Percentiles rank a stretch among this genome's conserved stretches.
These are phyloP conservation scores for Pseudoscleropodium purum DNA, from an alignment of 225 moss, liverwort and hornwort species.

Conservation along the genomic window DNA sequence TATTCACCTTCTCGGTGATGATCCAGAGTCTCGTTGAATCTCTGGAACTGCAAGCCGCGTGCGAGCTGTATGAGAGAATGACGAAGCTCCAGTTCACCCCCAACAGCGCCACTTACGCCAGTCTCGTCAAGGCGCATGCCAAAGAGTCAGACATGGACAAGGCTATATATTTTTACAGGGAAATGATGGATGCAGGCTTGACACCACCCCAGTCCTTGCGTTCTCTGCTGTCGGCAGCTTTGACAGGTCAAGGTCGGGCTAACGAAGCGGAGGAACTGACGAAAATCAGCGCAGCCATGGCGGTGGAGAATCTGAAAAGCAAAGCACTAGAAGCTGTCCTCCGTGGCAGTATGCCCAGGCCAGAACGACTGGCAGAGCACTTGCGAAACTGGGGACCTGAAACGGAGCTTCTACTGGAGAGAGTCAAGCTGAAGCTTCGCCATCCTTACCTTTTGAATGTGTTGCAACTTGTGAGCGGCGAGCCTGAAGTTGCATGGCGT, in stretches of 20 bases:
- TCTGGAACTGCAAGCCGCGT: slow-evolving; percentile 37
- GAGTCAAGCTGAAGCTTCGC: slow-evolving; percentile 40
- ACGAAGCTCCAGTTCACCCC: slow-evolving; percentile 39
- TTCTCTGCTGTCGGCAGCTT: slow-evolving; percentile 12
- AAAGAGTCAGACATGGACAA: slow-evolving; percentile 30
- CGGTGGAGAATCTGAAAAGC: background rate
- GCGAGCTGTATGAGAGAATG: slow-evolving; percentile 44
- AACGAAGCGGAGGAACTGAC: slow-evolving; percentile 23
- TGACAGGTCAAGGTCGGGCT: slow-evolving; percentile 18
- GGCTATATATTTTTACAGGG: slow-evolving; percentile 41
- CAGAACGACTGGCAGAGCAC: slow-evolving; percentile 29
- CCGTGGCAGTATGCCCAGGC: slow-evolving; percentile 25
- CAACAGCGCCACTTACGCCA: slow-evolving; percentile 36
- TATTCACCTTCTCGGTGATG: slow-evolving; percentile 63
- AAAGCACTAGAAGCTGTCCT: slow-evolving; percentile 15
- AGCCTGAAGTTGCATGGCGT: slow-evolving; percentile 45
- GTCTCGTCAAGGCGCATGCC: slow-evolving; percentile 38
- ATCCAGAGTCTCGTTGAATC: slow-evolving; percentile 48
- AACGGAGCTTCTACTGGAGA: slow-evolving; percentile 41
- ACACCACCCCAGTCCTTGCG: slow-evolving; percentile 24
- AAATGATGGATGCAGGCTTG: slow-evolving; percentile 48
- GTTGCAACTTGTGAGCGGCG: slow-evolving; percentile 42
- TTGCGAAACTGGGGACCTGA: slow-evolving; percentile 34
- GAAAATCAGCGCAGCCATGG: slow-evolving; percentile 17
- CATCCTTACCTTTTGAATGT: slow-evolving; percentile 57